Percentiles rank a stretch among this genome's conserved stretches.
Evolutionary conservation across 2,329 filamentous ascomycete genomes (phyloP).

Genomic region (Colletotrichum lini): DNA sequence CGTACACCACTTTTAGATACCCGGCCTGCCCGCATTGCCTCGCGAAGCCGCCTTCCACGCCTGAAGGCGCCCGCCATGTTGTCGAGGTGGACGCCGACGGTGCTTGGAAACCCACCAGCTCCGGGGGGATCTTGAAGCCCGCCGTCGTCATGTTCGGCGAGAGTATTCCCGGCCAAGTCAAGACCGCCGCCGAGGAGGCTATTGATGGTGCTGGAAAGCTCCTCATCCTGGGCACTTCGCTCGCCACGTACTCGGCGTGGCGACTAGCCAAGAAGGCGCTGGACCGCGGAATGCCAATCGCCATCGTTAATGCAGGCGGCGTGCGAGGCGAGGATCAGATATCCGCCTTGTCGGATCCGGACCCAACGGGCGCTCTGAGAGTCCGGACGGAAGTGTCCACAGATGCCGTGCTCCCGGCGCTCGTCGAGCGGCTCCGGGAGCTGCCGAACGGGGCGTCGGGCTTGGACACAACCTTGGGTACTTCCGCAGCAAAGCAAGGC

Average conservation of each 20-base stretch:
- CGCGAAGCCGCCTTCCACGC: slow-evolving; percentile 68
- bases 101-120: slow-evolving; percentile 77
- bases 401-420: slow-evolving; percentile 69
- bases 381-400: slow-evolving; percentile 72
- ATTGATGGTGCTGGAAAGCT: slow-evolving; percentile 83
- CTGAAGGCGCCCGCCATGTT: slow-evolving; percentile 67
- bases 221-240: slow-evolving; percentile 87
- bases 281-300: slow-evolving; percentile 87
- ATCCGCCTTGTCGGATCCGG: slow-evolving; percentile 69
- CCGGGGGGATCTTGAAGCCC: slow-evolving; percentile 89
- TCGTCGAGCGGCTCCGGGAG: slow-evolving; percentile 66
- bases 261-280: slow-evolving; percentile 86
- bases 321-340: slow-evolving; percentile 84
- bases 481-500: slow-evolving; percentile 43
- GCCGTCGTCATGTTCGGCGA: slow-evolving; percentile 98
- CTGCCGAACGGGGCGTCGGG: slow-evolving; percentile 35
- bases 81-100: slow-evolving; percentile 85
- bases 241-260: slow-evolving; percentile 97
- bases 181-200: slow-evolving; percentile 81
- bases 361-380: slow-evolving; percentile 65
- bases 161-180: slow-evolving; percentile 79
- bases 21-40: slow-evolving; percentile 90
- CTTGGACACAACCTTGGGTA: neutral
- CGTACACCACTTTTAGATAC: slow-evolving; percentile 92
- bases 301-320: slow-evolving; percentile 89